A percentile compares a stretch with the other conserved stretches of the same genome.
Evolutionary conservation across 371 early-diverging fungal genomes (phyloP).

Genomic region (Nematocida sp.): DNA sequence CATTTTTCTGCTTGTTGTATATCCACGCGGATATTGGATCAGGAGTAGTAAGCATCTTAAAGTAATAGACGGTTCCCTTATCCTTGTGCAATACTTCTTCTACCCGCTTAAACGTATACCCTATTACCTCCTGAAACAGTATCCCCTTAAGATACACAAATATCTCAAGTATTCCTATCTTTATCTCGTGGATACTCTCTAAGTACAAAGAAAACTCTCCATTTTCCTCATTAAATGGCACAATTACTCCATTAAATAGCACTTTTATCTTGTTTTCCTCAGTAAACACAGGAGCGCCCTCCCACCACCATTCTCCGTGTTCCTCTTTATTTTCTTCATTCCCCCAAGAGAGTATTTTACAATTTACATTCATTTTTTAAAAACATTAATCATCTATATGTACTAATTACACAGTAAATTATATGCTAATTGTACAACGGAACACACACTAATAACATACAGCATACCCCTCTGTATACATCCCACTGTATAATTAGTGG

Average conservation of each 20-base stretch:
- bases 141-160: constrained; percentile 13
- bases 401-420: too few species aligned
- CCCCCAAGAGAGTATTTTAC: not conserved
- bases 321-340: not conserved
- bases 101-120: constrained; percentile 25
- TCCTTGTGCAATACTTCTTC: constrained; percentile 29
- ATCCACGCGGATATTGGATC: constrained; percentile 42
- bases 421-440: too few species aligned
- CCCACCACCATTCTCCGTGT: constrained; percentile 44
- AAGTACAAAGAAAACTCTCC: constrained; percentile 15
- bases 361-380: constrained; percentile 4
- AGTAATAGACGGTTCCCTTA: constrained; percentile 23
- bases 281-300: constrained; percentile 44
- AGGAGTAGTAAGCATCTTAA: constrained; percentile 25
- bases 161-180: constrained; percentile 50
- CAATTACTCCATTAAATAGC: constrained; percentile 22
- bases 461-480: too few species aligned
- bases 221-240: not conserved
- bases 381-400: too few species aligned
- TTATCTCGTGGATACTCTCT: constrained; percentile 11
- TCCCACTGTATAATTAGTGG: too few species aligned
- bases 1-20: constrained; percentile 8
- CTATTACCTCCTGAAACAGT: constrained; percentile 11
- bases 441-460: too few species aligned
- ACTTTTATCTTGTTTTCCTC: constrained; percentile 9